Base-by-base conservation (phyloP, 345 rosid genomes). In the Crucihimalaya himalaica region DNA sequence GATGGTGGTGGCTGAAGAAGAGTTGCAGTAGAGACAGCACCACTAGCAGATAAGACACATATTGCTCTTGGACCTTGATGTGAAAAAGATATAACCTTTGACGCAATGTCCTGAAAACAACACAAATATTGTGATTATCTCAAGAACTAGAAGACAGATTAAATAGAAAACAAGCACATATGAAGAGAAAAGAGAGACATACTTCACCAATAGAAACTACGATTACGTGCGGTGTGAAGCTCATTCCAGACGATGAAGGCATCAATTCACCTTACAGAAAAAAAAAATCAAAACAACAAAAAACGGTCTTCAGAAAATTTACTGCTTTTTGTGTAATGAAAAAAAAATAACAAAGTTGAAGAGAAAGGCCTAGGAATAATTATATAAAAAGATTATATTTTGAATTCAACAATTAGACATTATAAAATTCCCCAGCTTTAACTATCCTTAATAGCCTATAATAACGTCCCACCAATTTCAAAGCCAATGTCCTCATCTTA, bases 31-130 rank as follows among this genome's bases (percentile, higher is more conserved):
- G 97, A 90, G 48, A 95, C 97, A 1, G 97, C 87, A 7, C 99
- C 99, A 80, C 82, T 87, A 56, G 97, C 97, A 12, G 99, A 92
- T 83, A 95, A 81, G 69, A 95, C 69, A 74, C 99, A 95, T 34
- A 92, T 78, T 34, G 88, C 92, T 83, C 96, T 87, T 65, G 92
- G 93, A 60, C 97, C 92, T 78, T 90, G 97, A 77, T 90, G 96
- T 5, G 96, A 78, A 76, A 92, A 95, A 15, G 92, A 72, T 81
- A 88, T 62, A 58, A 95, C 80, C 81, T 91, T 95, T 35, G 85
- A 79, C 2, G 97, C 81, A 59, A 77, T 71, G 71, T 77, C 81
- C 81, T 77, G 56, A 25, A 37, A 46, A 25, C 63, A 54, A 55
- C 29, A 76, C 46, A 61, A 45, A 50, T 14, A 42, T 23, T 23